These are phyloP conservation scores for Annona cherimola DNA, from an alignment of 164 flowering plant species.

Conservation along the genomic window DNA sequence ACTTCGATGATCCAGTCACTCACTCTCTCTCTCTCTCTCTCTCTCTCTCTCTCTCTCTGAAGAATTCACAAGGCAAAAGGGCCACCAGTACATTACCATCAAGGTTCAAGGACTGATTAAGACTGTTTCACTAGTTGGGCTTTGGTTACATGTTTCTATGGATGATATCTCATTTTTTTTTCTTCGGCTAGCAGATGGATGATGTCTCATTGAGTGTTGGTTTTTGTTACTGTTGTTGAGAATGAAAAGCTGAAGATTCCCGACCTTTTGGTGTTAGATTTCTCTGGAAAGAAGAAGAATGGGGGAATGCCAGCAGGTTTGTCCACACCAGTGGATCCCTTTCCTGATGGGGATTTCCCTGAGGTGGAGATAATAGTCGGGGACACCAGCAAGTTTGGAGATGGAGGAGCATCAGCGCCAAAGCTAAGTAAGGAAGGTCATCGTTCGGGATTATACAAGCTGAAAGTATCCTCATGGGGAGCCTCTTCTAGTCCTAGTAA, in stretches of 20 bases:
- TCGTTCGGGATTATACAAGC: conserved; percentile 55
- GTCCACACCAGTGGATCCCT: conserved; percentile 49
- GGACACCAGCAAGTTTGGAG: conserved; percentile 56
- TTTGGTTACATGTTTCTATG: no score
- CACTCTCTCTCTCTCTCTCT: no score
- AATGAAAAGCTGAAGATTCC: conserved; percentile 42
- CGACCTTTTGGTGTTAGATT: conserved; percentile 69
- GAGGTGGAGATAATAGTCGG: conserved; percentile 85
- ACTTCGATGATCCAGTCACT: no score
- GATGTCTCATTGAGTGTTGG: not conserved
- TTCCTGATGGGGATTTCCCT: conserved; percentile 52
- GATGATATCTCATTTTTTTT: no score
- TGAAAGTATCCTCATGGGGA: conserved; percentile 96
- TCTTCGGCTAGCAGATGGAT: no score
- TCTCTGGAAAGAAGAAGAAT: conserved; percentile 64
- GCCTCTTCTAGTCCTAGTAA: conserved; percentile 86
- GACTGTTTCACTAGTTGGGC: no score
- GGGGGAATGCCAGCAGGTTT: conserved; percentile 80
- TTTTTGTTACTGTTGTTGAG: conserved; percentile 12
- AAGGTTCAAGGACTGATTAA: no score
- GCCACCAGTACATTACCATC: no score
- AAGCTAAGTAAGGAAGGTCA: conserved; percentile 31
- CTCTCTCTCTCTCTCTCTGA: no score
- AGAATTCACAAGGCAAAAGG: no score
- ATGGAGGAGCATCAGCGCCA: conserved; percentile 11